Conservation (phyloP, 1,284 basidiomycete species). For the Cryptococcus sp. region DNA sequence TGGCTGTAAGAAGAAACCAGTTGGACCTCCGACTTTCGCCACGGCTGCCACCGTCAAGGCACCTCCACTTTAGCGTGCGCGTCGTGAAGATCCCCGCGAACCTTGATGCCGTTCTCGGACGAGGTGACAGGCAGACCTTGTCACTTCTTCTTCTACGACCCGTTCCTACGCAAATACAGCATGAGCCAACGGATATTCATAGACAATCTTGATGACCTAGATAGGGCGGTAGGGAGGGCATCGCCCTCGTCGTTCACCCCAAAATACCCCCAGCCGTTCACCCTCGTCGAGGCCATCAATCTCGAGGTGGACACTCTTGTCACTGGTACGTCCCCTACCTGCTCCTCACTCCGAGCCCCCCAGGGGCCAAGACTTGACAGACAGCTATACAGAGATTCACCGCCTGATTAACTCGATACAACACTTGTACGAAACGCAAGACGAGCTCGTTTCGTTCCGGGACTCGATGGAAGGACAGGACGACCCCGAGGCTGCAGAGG, state of each 20-base stretch:
- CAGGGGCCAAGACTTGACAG: background rate
- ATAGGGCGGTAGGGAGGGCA: too few relatives aligned
- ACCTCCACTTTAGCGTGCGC: too few relatives aligned
- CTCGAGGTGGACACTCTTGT: conserved; percentile 66
- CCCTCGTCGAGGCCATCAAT: conserved; percentile 61
- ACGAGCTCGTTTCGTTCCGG: conserved; percentile 56
- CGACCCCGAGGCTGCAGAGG: conserved; percentile 52
- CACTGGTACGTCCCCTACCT: conserved; percentile 27
- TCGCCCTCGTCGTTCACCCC: conserved; percentile 53
- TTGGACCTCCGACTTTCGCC: background rate
- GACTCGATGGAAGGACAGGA: conserved; percentile 36
- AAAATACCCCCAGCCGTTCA: conserved; percentile 69
- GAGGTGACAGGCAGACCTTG: background rate
- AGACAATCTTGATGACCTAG: too few relatives aligned
- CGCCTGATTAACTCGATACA: conserved; percentile 68
- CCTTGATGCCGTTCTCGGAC: background rate
- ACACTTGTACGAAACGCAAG: conserved; percentile 64
- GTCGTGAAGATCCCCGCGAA: background rate
- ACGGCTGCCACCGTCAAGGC: background rate
- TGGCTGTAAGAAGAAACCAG: background rate
- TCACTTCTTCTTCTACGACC: too few relatives aligned
- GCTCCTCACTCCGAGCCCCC: background rate
- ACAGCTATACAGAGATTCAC: conserved; percentile 59
- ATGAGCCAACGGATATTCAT: too few relatives aligned
- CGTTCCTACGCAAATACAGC: too few relatives aligned